Conservation (phyloP, 305 asterid genomes). For the Rubia peregrina region DNA sequence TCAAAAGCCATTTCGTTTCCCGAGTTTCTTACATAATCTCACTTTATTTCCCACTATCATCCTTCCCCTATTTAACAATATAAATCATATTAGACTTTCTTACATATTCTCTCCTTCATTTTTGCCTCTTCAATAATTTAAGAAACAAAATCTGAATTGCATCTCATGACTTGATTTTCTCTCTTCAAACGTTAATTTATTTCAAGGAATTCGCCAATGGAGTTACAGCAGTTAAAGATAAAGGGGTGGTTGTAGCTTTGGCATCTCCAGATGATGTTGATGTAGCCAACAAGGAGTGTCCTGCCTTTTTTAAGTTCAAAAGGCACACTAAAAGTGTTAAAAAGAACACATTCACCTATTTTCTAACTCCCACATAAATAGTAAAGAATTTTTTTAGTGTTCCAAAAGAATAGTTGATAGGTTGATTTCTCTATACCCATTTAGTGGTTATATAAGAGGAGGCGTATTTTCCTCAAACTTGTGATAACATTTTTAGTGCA, state of each 20-base stretch:
- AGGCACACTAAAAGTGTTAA: conserved; percentile 47
- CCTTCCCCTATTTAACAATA: not conserved
- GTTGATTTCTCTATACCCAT: not conserved
- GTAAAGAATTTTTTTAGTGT: not conserved
- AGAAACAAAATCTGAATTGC: not conserved
- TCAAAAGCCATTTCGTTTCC: no score
- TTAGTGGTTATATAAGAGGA: not conserved
- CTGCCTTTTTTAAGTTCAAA: conserved; percentile 40
- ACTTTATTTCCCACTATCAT: no score
- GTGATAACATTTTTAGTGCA: not conserved
- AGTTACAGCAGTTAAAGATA: no score
- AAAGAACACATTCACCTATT: conserved; percentile 9
- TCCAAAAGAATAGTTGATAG: not conserved
- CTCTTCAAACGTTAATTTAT: conserved; percentile 48
- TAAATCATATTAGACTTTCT: no score
- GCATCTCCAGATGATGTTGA: no score
- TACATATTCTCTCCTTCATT: not conserved
- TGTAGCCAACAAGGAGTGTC: conserved; percentile 25
- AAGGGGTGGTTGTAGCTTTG: no score
- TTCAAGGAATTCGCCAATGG: conserved; percentile 50
- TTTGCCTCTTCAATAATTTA: not conserved
- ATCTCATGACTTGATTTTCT: conserved; percentile 5
- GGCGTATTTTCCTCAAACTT: not conserved
- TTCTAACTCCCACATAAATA: not conserved
- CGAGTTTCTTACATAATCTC: no score